These are phyloP conservation scores for Abrus precatorius DNA, from an alignment of 306 rosid species.

Conservation along the genomic window DNA sequence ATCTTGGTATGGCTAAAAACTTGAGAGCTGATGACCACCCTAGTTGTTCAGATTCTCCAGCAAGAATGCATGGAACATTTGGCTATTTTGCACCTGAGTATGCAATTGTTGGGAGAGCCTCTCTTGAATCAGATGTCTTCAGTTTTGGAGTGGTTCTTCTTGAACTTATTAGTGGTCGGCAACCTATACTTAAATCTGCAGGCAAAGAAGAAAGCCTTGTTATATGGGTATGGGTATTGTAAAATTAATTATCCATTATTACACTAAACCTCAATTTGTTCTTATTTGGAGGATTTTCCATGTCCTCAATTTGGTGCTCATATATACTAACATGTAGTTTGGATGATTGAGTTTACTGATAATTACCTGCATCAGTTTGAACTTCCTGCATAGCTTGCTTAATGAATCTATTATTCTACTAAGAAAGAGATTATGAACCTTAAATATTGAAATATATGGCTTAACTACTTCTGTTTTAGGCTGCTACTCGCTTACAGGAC, in stretches of 20 bases:
- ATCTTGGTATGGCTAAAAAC: conserved; percentile 95
- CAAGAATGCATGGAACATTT: conserved; percentile 96
- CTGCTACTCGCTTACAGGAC: conserved; percentile 77
- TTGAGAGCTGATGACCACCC: conserved; percentile 73
- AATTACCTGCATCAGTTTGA: conserved; percentile 6
- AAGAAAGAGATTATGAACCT: background rate
- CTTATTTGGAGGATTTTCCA: background rate
- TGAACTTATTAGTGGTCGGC: conserved; percentile 92
- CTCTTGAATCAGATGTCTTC: conserved; percentile 92
- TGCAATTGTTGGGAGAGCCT: conserved; percentile 88
- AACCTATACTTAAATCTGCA: conserved; percentile 76
- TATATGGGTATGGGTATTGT: conserved; percentile 71
- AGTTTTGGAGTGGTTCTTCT: conserved; percentile 99
- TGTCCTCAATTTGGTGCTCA: conserved; percentile 1
- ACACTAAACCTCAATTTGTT: conserved; percentile 12
- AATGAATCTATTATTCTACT: background rate
- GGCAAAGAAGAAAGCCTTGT: conserved; percentile 96
- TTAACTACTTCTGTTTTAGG: conserved; percentile 64
- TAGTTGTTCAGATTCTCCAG: conserved; percentile 88
- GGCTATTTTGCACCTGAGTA: conserved; percentile 99
- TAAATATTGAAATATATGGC: conserved; percentile 17
- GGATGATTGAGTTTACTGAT: conserved; percentile 3
- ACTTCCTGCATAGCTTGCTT: conserved; percentile 26
- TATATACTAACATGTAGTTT: background rate
- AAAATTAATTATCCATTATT: conserved; percentile 20